Percentiles rank a stretch among this genome's conserved stretches.
These are phyloP conservation scores for Centrapalus pauciflorus DNA, from an alignment of 129 eudicot genomes.

Conservation along the genomic window DNA sequence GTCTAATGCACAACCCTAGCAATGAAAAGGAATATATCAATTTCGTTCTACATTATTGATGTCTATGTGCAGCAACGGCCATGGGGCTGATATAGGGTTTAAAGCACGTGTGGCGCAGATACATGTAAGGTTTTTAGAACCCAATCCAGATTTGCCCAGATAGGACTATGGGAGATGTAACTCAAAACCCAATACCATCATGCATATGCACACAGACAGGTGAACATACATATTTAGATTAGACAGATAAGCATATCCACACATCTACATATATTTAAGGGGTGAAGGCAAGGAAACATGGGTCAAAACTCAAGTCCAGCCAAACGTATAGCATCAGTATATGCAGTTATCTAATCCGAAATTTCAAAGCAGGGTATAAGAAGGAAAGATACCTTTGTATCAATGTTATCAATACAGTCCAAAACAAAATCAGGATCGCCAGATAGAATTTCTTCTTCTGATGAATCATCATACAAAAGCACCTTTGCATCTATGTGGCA, in stretches of 20 bases:
- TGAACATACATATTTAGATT: neutral
- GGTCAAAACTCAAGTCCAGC: no score
- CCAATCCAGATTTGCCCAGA: neutral
- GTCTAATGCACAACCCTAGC: neutral
- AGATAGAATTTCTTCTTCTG: constrained; percentile 90
- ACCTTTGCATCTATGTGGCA: constrained; percentile 86
- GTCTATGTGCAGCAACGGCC: neutral
- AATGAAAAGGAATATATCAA: neutral
- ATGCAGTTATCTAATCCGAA: neutral
- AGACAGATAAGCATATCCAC: no score
- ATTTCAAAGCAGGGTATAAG: constrained; percentile 7
- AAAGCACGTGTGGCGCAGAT: neutral
- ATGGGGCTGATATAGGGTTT: neutral
- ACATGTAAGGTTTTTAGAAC: neutral
- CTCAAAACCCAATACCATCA: neutral
- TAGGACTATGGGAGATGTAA: neutral
- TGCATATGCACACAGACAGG: neutral
- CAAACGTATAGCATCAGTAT: neutral
- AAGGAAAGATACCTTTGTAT: constrained; percentile 69
- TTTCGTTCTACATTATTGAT: neutral
- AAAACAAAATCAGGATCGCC: constrained; percentile 93
- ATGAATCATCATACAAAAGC: constrained; percentile 71
- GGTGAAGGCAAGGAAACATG: no score
- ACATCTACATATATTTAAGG: neutral
- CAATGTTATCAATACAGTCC: constrained; percentile 97